Percentiles rank a stretch among this genome's conserved stretches.
Evolutionary conservation across 2,329 filamentous ascomycete species (phyloP).

Genomic region (Lasiodiplodia theobromae): DNA sequence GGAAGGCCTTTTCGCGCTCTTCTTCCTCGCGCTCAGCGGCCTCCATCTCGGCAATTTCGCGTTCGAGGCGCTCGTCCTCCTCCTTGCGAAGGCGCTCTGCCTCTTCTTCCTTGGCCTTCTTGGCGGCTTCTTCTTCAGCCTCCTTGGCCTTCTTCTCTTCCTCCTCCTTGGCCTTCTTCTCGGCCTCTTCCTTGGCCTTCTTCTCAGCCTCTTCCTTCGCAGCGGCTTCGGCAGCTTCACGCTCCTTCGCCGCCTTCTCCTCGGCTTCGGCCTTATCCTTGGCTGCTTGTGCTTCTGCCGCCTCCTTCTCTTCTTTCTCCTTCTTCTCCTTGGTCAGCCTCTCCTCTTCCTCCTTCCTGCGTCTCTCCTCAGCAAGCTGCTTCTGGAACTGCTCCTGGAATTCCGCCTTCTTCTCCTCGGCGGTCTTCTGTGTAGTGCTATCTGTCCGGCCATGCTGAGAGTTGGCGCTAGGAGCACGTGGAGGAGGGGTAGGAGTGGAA

Average conservation of each 20-base stretch:
- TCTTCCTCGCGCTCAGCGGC: constrained; percentile 55
- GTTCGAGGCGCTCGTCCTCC: constrained; percentile 55
- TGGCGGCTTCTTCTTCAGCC: constrained; percentile 37
- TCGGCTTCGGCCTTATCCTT: constrained; percentile 53
- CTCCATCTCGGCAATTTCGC: constrained; percentile 71
- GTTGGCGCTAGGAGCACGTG: constrained; percentile 72
- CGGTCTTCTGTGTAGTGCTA: constrained; percentile 73
- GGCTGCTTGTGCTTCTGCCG: constrained; percentile 58
- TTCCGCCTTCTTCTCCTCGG: constrained; percentile 70
- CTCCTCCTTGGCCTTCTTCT: constrained; percentile 36
- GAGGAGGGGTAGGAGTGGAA: constrained; percentile 75
- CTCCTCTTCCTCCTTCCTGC: constrained; percentile 52
- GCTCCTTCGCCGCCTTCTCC: constrained; percentile 50
- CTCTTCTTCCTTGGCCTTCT: constrained; percentile 40
- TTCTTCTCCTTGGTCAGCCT: constrained; percentile 49
- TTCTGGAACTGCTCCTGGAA: constrained; percentile 74
- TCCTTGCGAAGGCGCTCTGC: constrained; percentile 47
- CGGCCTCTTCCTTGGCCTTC: constrained; percentile 38
- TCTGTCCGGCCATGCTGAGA: constrained; percentile 75
- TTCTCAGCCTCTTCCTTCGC: constrained; percentile 52
- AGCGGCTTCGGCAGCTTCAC: constrained; percentile 56
- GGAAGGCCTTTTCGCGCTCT: constrained; percentile 74
- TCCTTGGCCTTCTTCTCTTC: constrained; percentile 50
- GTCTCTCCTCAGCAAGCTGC: constrained; percentile 50
- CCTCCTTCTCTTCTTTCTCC: constrained; percentile 58